These are phyloP conservation scores for Starmerella geochares DNA, from an alignment of 805 yeast genomes.

Conservation along the genomic window DNA sequence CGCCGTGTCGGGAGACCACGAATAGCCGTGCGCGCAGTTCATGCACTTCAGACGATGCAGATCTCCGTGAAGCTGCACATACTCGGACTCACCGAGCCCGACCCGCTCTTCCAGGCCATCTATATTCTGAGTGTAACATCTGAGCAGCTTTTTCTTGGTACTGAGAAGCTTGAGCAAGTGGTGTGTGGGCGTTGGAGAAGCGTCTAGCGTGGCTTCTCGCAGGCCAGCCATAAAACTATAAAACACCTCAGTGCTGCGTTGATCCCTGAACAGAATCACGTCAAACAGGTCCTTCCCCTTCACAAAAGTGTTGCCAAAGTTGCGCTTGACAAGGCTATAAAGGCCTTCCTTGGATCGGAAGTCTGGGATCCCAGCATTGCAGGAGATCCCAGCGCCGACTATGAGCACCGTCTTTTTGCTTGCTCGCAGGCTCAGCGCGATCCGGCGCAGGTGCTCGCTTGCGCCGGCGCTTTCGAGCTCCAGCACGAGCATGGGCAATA, in stretches of 20 bases:
- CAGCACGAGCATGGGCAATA: conserved; percentile 18
- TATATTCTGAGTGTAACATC: conserved; percentile 92
- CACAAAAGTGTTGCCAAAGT: conserved; percentile 50
- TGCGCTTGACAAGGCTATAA: conserved; percentile 58
- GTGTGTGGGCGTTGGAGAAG: conserved; percentile 79
- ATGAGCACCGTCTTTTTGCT: conserved; percentile 41
- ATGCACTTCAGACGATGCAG: conserved; percentile 68
- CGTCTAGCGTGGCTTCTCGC: conserved; percentile 50
- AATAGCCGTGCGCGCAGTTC: conserved; percentile 46
- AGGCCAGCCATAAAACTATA: conserved; percentile 81
- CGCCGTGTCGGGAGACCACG: conserved; percentile 52
- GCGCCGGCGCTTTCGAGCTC: conserved; percentile 15
- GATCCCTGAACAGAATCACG: conserved; percentile 64
- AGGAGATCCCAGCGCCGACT: conserved; percentile 95
- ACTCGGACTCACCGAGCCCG: conserved; percentile 44
- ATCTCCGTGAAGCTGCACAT: conserved; percentile 83
- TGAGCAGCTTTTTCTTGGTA: conserved; percentile 53
- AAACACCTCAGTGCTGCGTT: conserved; percentile 57
- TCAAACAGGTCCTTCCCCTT: conserved; percentile 90
- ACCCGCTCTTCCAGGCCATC: conserved; percentile 70
- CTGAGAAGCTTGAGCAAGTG: conserved; percentile 53
- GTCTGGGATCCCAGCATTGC: conserved; percentile 96
- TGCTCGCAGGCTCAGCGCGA: conserved; percentile 20
- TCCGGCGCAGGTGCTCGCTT: conserved; percentile 15
- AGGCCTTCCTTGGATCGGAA: conserved; percentile 78